Percentiles rank a stretch among this genome's conserved stretches.
phyloP scores from a whole-genome alignment of 148 eudicot species.

The Amaranthus cruentus region DNA sequence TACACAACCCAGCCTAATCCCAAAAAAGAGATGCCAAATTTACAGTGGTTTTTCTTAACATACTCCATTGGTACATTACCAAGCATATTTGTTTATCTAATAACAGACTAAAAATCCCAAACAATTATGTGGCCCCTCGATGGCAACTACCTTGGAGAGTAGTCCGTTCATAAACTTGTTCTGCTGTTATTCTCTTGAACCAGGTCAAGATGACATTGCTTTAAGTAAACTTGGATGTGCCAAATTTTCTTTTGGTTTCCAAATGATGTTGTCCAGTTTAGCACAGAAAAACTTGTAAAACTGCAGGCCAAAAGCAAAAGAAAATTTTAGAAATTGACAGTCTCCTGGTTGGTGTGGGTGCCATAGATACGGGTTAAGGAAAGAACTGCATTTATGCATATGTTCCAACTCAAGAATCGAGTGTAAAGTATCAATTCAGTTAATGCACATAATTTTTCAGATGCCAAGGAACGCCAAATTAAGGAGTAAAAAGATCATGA shows the following conservation, averaged over 20 bases:
- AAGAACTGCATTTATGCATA: neutral
- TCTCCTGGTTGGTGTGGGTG: too few species aligned
- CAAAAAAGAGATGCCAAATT: neutral
- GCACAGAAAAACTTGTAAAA: constrained; percentile 80
- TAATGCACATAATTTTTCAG: too few species aligned
- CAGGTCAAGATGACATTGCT: constrained; percentile 42
- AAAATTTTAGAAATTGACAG: neutral
- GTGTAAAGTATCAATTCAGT: too few species aligned
- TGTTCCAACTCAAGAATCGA: too few species aligned
- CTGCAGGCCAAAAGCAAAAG: constrained; percentile 39
- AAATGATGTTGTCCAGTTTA: constrained; percentile 67
- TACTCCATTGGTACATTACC: neutral
- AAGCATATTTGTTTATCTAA: neutral
- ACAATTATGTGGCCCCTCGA: neutral
- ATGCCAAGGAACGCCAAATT: neutral
- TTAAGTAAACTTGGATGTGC: constrained; percentile 34
- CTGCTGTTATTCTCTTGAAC: neutral
- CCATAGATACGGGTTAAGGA: neutral
- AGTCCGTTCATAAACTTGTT: neutral
- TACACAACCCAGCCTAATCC: neutral
- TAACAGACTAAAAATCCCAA: neutral
- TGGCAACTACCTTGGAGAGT: constrained; percentile 1
- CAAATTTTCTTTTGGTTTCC: constrained; percentile 58
- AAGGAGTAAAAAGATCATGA: neutral
- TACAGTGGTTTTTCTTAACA: neutral